Conservation (phyloP, 176 grass and related monocot species). For the Dendrocalamus sinicus region DNA sequence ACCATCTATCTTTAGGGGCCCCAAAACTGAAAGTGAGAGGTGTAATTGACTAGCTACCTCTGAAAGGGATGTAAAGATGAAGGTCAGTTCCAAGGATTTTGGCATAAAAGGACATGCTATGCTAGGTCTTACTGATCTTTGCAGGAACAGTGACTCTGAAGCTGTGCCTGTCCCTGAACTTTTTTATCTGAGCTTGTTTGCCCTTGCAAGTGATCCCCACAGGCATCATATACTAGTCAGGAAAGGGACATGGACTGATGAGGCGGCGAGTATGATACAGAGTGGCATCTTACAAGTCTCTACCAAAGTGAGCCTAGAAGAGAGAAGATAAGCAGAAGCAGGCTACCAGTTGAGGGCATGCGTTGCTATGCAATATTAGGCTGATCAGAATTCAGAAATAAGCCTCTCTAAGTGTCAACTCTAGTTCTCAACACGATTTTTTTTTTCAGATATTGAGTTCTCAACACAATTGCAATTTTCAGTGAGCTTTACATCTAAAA, state of each 20-base stretch:
- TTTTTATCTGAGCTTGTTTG: constrained; percentile 4
- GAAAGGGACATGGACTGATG: not conserved
- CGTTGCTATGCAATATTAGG: not conserved
- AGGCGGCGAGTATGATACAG: not conserved
- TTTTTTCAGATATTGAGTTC: not conserved
- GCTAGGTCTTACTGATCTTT: constrained; percentile 5
- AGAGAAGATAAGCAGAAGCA: not conserved
- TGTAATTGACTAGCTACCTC: constrained; percentile 28
- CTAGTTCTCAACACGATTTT: not conserved
- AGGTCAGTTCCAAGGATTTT: constrained; percentile 31
- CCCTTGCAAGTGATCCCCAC: constrained; percentile 35
- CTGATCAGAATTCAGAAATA: not conserved
- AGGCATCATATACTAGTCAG: not conserved
- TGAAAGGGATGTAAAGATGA: constrained; percentile 23
- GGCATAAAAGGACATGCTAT: not conserved
- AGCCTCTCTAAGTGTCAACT: not conserved
- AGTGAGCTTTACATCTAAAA: not conserved
- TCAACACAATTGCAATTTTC: not conserved
- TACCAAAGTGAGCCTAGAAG: not conserved
- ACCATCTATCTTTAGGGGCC: not conserved
- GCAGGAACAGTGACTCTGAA: not conserved
- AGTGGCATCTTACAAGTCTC: not conserved
- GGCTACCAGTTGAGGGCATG: not conserved
- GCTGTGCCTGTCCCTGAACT: not conserved
- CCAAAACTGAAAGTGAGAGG: not conserved